Conservation (phyloP, 164 flowering plant species). For the Magnolia kwangsiensis region DNA sequence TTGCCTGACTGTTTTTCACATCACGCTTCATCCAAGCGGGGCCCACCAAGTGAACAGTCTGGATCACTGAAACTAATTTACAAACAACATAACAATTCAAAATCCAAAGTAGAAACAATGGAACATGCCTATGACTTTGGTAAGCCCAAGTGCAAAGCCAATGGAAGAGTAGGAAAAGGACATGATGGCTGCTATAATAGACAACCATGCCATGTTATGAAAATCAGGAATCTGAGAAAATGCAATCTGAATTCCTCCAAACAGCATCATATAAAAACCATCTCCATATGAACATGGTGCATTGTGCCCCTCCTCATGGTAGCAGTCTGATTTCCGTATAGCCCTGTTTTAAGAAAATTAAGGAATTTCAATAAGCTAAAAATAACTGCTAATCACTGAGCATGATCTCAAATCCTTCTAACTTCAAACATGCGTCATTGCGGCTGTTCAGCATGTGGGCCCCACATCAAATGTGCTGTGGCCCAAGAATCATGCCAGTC, state of each 20-base stretch:
- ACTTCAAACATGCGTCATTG: no score
- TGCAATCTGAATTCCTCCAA: slow-evolving; percentile 57
- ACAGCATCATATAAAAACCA: slow-evolving; percentile 50
- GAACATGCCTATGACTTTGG: slow-evolving; percentile 49
- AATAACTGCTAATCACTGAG: neutral
- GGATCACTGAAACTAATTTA: neutral
- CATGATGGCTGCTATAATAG: slow-evolving; percentile 67
- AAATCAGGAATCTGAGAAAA: slow-evolving; percentile 76
- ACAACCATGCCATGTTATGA: slow-evolving; percentile 66
- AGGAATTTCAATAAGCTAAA: neutral
- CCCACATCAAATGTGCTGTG: no score
- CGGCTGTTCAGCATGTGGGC: no score
- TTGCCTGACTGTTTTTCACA: neutral
- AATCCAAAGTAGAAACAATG: neutral
- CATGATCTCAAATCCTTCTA: no score
- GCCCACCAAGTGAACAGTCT: neutral
- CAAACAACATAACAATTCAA: neutral
- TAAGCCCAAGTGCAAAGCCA: slow-evolving; percentile 44
- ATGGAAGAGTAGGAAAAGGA: slow-evolving; percentile 64
- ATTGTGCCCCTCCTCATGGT: slow-evolving; percentile 56
- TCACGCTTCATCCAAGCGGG: neutral
- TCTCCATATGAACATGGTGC: slow-evolving; percentile 47
- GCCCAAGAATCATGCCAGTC: no score
- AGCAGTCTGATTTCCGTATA: slow-evolving; percentile 63
- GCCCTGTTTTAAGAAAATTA: slow-evolving; percentile 42